These are phyloP conservation scores for Tylopilus plumbeoviolaceoides DNA, from an alignment of 768 basidiomycete species.

Conservation along the genomic window DNA sequence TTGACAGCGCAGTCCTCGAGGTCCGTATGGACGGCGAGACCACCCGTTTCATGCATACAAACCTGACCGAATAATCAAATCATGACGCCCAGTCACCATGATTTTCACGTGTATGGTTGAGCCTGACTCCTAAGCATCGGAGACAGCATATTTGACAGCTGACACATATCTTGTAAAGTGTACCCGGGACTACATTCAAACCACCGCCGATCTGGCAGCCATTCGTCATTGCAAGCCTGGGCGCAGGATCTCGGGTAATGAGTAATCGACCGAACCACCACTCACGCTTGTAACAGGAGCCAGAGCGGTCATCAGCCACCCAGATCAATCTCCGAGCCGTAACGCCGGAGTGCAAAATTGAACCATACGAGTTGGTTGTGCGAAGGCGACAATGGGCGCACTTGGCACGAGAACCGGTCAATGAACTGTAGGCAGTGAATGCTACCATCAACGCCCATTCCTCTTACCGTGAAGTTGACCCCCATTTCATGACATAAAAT, in stretches of 20 bases:
- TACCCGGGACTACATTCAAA: background rate
- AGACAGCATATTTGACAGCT: background rate
- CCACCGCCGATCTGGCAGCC: background rate
- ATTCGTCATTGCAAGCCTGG: background rate
- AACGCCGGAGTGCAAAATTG: background rate
- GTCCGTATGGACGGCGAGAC: slow-evolving; percentile 59
- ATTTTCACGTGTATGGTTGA: no score
- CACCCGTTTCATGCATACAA: background rate
- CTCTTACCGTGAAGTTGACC: background rate
- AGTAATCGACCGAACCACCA: background rate
- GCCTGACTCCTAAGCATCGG: no score
- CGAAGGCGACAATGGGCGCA: background rate
- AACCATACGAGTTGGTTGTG: background rate
- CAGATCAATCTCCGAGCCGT: background rate
- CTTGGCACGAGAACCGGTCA: background rate
- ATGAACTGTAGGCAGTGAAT: background rate
- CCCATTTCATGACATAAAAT: no score
- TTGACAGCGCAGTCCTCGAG: slow-evolving; percentile 63
- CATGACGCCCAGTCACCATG: no score
- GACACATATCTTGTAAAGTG: background rate
- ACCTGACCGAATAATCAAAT: background rate
- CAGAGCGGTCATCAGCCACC: background rate
- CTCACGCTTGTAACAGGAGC: background rate
- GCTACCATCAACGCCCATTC: background rate
- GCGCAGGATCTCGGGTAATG: background rate